These are phyloP conservation scores for Solidago caesia DNA, from an alignment of 129 eudicot genomes.

Conservation along the genomic window DNA sequence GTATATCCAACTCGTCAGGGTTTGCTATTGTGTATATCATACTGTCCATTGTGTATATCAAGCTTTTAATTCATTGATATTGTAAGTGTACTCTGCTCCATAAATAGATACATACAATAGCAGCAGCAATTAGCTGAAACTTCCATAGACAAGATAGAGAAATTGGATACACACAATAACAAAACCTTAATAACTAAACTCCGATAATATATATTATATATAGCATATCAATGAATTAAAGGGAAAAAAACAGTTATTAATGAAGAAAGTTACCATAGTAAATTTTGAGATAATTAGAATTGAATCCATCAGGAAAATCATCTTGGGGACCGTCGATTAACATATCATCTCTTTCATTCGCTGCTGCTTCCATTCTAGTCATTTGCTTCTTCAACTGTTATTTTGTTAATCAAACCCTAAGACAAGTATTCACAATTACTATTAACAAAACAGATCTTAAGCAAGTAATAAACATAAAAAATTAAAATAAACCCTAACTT, in stretches of 20 bases:
- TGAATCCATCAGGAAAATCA: conserved; percentile 44
- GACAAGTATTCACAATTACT: not conserved
- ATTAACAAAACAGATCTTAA: not conserved
- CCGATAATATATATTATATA: too few relatives aligned
- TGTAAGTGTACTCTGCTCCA: too few relatives aligned
- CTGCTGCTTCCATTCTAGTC: conserved; percentile 36
- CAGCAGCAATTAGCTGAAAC: not conserved
- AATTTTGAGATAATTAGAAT: conserved; percentile 56
- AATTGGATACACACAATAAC: too few relatives aligned
- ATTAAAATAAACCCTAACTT: too few relatives aligned
- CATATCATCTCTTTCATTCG: conserved; percentile 61
- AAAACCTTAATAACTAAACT: too few relatives aligned
- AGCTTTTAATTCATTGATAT: too few relatives aligned
- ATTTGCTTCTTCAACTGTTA: too few relatives aligned
- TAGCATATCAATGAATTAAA: not conserved
- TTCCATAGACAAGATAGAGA: too few relatives aligned
- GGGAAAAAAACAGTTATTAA: not conserved
- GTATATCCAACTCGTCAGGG: too few relatives aligned
- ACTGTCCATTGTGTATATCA: too few relatives aligned
- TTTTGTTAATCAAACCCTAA: conserved; percentile 26
- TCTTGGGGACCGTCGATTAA: conserved; percentile 37
- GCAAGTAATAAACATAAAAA: not conserved
- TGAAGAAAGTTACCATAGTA: conserved; percentile 51
- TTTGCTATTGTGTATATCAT: too few relatives aligned
- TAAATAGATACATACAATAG: too few relatives aligned